Percentiles rank a stretch among this genome's conserved stretches.
Conservation (phyloP, 164 flowering plant genomes). For the Macadamia tetraphylla region DNA sequence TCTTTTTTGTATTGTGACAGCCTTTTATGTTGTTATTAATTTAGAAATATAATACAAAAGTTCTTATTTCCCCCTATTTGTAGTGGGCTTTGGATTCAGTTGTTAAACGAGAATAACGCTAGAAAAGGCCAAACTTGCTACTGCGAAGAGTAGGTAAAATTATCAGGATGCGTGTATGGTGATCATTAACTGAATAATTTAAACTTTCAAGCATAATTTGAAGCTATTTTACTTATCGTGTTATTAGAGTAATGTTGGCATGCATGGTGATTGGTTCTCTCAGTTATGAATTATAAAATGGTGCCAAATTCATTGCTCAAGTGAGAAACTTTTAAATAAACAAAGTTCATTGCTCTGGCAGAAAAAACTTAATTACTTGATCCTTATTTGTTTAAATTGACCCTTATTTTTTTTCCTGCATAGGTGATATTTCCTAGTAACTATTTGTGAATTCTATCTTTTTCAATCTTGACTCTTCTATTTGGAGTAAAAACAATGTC, state of each 20-base stretch:
- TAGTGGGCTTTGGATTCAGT: slow-evolving; percentile 75
- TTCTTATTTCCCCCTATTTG: slow-evolving; percentile 3
- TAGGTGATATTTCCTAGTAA: slow-evolving; percentile 42
- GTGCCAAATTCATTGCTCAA: neutral
- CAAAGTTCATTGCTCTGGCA: too few species aligned
- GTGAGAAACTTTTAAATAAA: neutral
- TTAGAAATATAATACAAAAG: slow-evolving; percentile 1
- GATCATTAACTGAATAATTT: slow-evolving; percentile 10
- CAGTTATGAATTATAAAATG: neutral
- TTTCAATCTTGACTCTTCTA: neutral
- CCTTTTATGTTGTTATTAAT: neutral
- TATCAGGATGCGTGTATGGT: slow-evolving; percentile 84
- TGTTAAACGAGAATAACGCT: slow-evolving; percentile 73
- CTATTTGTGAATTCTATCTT: neutral
- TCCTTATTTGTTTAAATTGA: slow-evolving; percentile 1
- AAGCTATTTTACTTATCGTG: neutral
- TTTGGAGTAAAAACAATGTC: neutral
- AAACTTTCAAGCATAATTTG: too few species aligned
- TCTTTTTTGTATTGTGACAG: neutral
- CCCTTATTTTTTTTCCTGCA: slow-evolving; percentile 33
- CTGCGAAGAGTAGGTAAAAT: slow-evolving; percentile 88
- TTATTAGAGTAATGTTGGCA: neutral
- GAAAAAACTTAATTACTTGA: neutral
- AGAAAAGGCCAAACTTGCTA: slow-evolving; percentile 90
- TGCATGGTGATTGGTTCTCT: neutral